Base-by-base conservation (phyloP, 106 monocot species). In the Gastrodia elata region DNA sequence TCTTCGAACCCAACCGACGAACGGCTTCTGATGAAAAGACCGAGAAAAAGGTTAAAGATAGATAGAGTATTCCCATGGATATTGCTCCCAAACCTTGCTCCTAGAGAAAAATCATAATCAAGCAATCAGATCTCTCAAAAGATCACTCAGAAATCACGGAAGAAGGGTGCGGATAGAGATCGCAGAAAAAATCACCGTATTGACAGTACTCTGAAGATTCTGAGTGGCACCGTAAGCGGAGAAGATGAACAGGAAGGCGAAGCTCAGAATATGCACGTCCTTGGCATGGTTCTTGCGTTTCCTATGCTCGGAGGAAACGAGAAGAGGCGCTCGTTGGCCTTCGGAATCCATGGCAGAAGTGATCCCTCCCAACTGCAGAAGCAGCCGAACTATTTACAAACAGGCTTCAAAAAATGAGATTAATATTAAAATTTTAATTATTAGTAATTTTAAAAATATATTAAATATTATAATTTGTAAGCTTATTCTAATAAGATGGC, bases 141-240 rank as follows among this genome's bases (percentile, higher is more conserved):
- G 43, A 68, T 24, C 3, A 37, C 0, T 15, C 61, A 61, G 13
- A 61, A 59, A 78, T 1, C 44, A 9, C 11, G 37, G 22, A 25
- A 25, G 18, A 34, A 32, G 2, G 3, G 4, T 40, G 39, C 14
- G 52, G 16, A 68, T 20, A n/a, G 20, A 39, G 28, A 41, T 35
- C 42, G 26, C 8, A 38, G 75, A 18, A n/a, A 8, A 14, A 73
- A 82, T 75, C 34, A 93, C 93, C 32, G 87, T 87, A 78, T 93
- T 98, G 27, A 98, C 81, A 27, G 86, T 85, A 88, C 84, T 93
- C 78, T 98, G 83, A 18, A 98, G 77, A 68, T 98, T 98, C 90
- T 98, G 93, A 25, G 93, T 90, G 15, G 93, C 91, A 0, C 82
- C 68, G 61, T 90, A 93, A 27, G 97, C 97, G 9, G 93, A 98